A percentile compares a stretch with the other conserved stretches of the same genome.
These are phyloP conservation scores for Myrica gale DNA, from an alignment of 306 rosid species.

Conservation along the genomic window DNA sequence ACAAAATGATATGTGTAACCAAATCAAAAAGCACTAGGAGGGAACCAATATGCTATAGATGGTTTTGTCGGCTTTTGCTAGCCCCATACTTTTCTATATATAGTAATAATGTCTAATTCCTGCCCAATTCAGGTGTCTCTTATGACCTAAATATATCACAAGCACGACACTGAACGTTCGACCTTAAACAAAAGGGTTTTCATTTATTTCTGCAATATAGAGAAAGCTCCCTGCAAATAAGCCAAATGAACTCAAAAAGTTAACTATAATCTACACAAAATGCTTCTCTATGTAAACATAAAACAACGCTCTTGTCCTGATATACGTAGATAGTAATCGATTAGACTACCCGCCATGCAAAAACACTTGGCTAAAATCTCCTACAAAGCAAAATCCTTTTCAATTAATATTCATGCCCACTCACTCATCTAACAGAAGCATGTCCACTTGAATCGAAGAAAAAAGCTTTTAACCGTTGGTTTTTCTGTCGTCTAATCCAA, in stretches of 20 bases:
- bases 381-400: background rate
- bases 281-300: background rate
- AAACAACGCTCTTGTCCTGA: background rate
- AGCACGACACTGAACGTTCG: background rate
- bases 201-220: conserved; percentile 1
- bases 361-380: background rate
- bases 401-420: background rate
- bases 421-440: too few species aligned
- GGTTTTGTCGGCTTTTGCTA: background rate
- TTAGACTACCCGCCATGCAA: background rate
- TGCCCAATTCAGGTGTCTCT: background rate
- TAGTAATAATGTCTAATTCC: background rate
- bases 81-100: background rate
- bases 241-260: background rate
- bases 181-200: conserved; percentile 5
- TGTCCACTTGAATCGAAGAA: background rate
- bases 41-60: background rate
- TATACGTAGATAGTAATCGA: background rate
- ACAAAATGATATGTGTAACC: background rate
- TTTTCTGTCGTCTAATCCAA: background rate
- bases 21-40: background rate
- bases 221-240: background rate
- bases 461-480: background rate
- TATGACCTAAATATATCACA: background rate
- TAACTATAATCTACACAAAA: background rate